Percentiles rank a stretch among this genome's conserved stretches.
phyloP scores from a whole-genome alignment of 495 filamentous ascomycete species.

The Lindgomyces ingoldianus region DNA sequence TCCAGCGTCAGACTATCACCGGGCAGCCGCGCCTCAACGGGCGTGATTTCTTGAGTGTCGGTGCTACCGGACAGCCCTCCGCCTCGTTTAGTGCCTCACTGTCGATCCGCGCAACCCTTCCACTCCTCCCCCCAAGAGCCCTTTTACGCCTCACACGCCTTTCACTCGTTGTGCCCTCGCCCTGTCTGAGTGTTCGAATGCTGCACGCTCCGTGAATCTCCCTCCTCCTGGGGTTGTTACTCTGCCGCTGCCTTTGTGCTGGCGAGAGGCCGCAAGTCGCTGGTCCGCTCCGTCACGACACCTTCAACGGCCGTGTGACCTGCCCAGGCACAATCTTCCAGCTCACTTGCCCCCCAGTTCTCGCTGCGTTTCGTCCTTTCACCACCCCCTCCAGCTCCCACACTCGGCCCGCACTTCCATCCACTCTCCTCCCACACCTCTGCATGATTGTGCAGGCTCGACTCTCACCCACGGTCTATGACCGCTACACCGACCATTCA shows the following conservation, averaged over 20 bases:
- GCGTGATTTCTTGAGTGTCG: too few relatives aligned
- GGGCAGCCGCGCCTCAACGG: too few relatives aligned
- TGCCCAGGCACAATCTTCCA: background rate
- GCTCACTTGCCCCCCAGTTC: background rate
- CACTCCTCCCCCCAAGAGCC: too few relatives aligned
- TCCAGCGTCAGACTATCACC: background rate
- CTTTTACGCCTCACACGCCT: background rate
- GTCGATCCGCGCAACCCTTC: background rate
- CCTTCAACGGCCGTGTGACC: background rate
- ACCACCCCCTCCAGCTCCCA: background rate
- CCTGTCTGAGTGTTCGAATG: background rate
- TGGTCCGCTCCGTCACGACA: background rate
- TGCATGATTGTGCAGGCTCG: constrained; percentile 5
- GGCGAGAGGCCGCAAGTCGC: background rate
- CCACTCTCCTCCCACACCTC: background rate
- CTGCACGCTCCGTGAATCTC: background rate
- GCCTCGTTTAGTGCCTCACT: background rate
- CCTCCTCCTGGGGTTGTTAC: background rate
- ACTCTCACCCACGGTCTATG: constrained; percentile 7
- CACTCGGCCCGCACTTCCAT: background rate
- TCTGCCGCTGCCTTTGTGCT: background rate
- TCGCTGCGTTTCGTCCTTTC: background rate
- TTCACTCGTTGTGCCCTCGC: background rate
- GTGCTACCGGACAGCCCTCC: background rate
- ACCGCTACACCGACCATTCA: constrained; percentile 4